Base-by-base conservation (phyloP, 2,329 filamentous ascomycete species). In the Colletotrichum simmondsii region DNA sequence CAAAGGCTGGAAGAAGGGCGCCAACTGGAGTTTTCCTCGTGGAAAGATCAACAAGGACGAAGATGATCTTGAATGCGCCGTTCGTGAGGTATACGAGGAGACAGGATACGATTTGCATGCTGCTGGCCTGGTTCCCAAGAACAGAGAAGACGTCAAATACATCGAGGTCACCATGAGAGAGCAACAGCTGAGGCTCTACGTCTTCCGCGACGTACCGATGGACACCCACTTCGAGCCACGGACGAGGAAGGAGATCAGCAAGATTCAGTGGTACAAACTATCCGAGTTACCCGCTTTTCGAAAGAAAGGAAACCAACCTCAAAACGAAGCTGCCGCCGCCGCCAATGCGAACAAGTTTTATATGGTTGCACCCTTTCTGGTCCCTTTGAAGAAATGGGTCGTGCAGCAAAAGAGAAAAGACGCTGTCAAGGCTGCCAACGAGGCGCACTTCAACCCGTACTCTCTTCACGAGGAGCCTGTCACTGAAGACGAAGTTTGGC, bases 1-100 rank as follows among this genome's bases (percentile, higher is more conserved):
- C 72, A 97, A 98, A 80, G 97, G 97, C 19, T 99, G 95, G 95
- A 99, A 98, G 86, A 98, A 98, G 81, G 92, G 93, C 42, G 94
- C 96, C 14, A 96, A 93, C 80, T 99, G 97, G 97, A 97, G 95
- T 81, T 99, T 99, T 72, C 97, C 97, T 0, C 87, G 96, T 63
- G 97, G 97, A 52, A 99, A 99, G 85, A 98, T 99, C 84, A 98
- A 98, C 86, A 97, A 98, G 83, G 94, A 97, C 78, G 97, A 99
- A 82, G 92, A 94, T 72, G 96, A 99, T 79, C 84, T 98, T 68
- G 95, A 97, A 80, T 99, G 97, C 82, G 97, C 97, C 28, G 89
- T 98, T 64, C 91, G 97, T 64, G 97, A 99, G 80, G 96, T 98
- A 5, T 97, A 95, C 79, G 97, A 99, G 82, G 97, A 99, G 85